Base-by-base conservation (phyloP, 139 green algal genomes). In the Eudorina sp. region DNA sequence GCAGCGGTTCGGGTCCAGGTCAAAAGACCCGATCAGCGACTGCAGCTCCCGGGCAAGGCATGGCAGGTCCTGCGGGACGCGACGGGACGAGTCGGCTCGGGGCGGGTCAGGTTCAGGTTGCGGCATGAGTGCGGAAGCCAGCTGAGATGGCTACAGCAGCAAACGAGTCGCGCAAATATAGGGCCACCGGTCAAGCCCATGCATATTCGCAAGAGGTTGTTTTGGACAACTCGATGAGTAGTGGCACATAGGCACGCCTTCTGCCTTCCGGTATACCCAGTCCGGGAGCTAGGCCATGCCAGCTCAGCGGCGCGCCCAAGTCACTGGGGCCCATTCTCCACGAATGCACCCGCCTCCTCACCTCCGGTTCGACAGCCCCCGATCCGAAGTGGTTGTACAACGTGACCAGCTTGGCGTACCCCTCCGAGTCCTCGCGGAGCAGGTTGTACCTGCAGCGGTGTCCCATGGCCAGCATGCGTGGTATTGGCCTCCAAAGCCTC, bases 391-490 rank as follows among this genome's bases (percentile, higher is more conserved):
- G 85, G 73, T 95, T 86, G 45, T 77, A 86, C 60, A 86, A 45
- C 13, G 80, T 86, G 41, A 98, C 58, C 86, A 98, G 92, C 92
- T 99, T 99, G 84, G 94, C 92, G 74, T 97, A 99, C 34, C 97
- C 97, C 90, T 99, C 97, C 46, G 88, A 96, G 87, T 98, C 96
- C 92, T 99, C 97, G 4, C 95, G 92, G 73, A 99, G 85, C 46
- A 99, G 92, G 83, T 99, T 99, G 94, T 96, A 99, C 92, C 94
- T 97, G 64, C 36, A 48, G 73, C 29, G 73, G 4, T 6, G 40
- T 13, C 60, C 23, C n/a, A n/a, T n/a, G 18, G 53, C 53, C 18
- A 76, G 36, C 25, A 8, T 76, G 68, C 34, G 31, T 16, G 14
- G 8, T 6, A 27, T 45, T 18, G 31, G 31, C 29, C 68, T 19